Evolutionary conservation across 1,284 basidiomycete genomes (phyloP), one percentile per base, ranked within the genome.

Genomic region (Irpex rosettiformis): DNA sequence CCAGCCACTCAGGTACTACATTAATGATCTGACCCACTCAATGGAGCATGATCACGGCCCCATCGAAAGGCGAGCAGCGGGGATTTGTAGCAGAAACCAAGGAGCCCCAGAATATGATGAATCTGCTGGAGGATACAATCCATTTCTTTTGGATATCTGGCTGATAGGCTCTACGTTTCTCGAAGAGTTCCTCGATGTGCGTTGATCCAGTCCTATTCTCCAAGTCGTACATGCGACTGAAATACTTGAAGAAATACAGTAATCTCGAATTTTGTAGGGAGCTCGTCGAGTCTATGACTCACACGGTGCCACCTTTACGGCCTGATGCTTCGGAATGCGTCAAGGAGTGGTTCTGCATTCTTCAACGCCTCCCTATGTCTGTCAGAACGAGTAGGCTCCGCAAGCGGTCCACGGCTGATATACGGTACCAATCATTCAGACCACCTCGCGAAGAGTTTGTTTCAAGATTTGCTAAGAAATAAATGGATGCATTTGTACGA

Each of bases 121-220:
- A 1, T 30, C 48, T 2, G 54, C 61, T 4, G 66, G 69, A 13
- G 30, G 30, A 0, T 72, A 71, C 54, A 65, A 73, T 48, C 62
- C 70, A 0, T 71, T 69, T 61, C 64, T 66, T 51, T 63, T 67
- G 18, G 70, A 72, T 48, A 64, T 72, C 21, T 72, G 58, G 60
- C 61, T 66, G 2, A 47, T 71, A 1, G 70, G 68, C 0, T 65
- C 69, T 42, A n/a, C 69, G 1, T 65, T 61, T 22, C 22, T 52
- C 3, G 59, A 61, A n/a, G 61, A 63, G 18, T 67, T 70, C 48
- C 13, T 61, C 1, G 21, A 67, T 28, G 69, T 70, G 13, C 30
- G 30, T 33, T 33, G 5, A 33, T 13, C 6, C 30, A 6, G 5
- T n/a, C n/a, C n/a, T n/a, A n/a, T n/a, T n/a, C n/a, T n/a, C n/a